Conservation (phyloP, 2,329 filamentous ascomycete genomes). For the Neoarthrinium moseri region DNA sequence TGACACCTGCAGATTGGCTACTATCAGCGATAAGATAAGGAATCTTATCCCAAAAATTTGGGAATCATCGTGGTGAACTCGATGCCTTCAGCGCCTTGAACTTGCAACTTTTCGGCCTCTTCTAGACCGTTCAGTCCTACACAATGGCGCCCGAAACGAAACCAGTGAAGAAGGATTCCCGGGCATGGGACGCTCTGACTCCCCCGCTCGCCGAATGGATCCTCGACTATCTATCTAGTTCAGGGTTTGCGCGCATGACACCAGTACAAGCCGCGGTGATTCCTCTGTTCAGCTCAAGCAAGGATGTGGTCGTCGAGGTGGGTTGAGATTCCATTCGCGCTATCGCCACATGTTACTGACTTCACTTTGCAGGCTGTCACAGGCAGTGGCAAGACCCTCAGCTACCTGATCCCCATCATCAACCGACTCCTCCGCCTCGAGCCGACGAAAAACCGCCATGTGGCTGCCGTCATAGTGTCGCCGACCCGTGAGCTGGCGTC, state of each 20-base stretch:
- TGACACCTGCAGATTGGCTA: too few species aligned
- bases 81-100: neutral
- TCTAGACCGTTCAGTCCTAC: neutral
- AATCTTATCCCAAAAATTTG: neutral
- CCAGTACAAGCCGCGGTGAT: slow-evolving; percentile 86
- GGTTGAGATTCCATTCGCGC: too few species aligned
- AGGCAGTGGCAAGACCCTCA: slow-evolving; percentile 53
- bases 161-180: slow-evolving; percentile 34
- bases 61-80: neutral
- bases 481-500: slow-evolving; percentile 89
- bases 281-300: slow-evolving; percentile 56
- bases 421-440: slow-evolving; percentile 78
- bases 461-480: slow-evolving; percentile 87
- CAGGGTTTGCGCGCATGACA: slow-evolving; percentile 86
- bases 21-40: neutral
- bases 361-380: too few species aligned
- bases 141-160: slow-evolving; percentile 32
- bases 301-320: slow-evolving; percentile 91
- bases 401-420: slow-evolving; percentile 80
- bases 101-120: neutral
- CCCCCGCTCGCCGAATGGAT: slow-evolving; percentile 80
- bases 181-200: slow-evolving; percentile 67
- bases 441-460: slow-evolving; percentile 83
- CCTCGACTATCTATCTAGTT: slow-evolving; percentile 75
- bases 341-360: slow-evolving; percentile 6